A percentile compares a stretch with the other conserved stretches of the same genome.
These are phyloP conservation scores for Botrytis tulipae DNA, from an alignment of 2,329 filamentous ascomycete genomes.

Conservation along the genomic window DNA sequence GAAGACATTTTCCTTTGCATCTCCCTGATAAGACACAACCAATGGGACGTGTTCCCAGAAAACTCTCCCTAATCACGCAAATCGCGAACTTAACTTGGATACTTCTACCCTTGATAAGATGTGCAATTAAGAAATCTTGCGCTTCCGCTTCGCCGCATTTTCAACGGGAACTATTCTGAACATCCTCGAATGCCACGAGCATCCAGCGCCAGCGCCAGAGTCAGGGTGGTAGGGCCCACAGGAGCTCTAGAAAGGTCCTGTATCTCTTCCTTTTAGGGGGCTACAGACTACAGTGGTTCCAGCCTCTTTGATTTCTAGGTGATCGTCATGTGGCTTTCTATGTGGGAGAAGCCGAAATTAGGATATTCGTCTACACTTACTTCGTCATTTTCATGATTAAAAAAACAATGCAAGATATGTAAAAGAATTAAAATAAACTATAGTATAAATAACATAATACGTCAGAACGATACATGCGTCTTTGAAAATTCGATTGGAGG, in stretches of 20 bases:
- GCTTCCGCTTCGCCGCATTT: slow-evolving; percentile 20
- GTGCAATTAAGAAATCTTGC: slow-evolving; percentile 22
- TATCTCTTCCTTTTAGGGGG: slow-evolving; percentile 8
- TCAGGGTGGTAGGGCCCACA: not conserved
- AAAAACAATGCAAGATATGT: not conserved
- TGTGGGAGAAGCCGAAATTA: slow-evolving; percentile 4
- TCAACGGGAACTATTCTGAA: slow-evolving; percentile 20
- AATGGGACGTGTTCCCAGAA: slow-evolving; percentile 17
- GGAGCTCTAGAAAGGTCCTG: not conserved
- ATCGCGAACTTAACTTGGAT: not conserved
- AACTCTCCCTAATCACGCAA: slow-evolving; percentile 12
- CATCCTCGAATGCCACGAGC: slow-evolving; percentile 21
- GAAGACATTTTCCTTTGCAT: slow-evolving; percentile 15
- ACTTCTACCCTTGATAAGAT: slow-evolving; percentile 9
- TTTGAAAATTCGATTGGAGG: not conserved
- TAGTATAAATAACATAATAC: not conserved
- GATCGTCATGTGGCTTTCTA: slow-evolving; percentile 9
- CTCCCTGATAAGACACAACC: slow-evolving; percentile 12
- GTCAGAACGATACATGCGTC: not conserved
- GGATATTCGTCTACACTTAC: not conserved
- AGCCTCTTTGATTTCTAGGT: slow-evolving; percentile 10
- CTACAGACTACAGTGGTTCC: slow-evolving; percentile 1
- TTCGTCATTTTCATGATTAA: not conserved
- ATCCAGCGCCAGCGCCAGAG: not conserved
- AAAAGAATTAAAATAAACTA: not conserved